Evolutionary conservation across 2,329 filamentous ascomycete species (phyloP).

Genomic region (Neonectria hederae): DNA sequence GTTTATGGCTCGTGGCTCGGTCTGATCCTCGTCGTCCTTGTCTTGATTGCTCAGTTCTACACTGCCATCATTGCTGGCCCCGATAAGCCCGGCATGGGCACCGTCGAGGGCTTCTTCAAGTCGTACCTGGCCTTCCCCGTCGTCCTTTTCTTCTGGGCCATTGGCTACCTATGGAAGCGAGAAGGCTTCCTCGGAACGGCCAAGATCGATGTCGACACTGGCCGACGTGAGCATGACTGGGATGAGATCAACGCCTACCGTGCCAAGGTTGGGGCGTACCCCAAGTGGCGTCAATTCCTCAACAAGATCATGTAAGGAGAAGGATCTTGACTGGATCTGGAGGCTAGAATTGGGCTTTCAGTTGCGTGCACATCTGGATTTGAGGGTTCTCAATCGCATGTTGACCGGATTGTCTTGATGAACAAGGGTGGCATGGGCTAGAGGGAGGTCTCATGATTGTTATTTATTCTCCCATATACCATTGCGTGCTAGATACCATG

Average conservation of each 20-base stretch:
- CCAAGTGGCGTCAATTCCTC: conserved; percentile 58
- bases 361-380: conserved; percentile 4
- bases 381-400: not conserved
- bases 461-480: conserved; percentile 28
- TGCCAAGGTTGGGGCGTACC: conserved; percentile 59
- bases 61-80: conserved; percentile 55
- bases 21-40: conserved; percentile 64
- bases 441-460: not conserved
- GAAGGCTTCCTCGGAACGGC: conserved; percentile 65
- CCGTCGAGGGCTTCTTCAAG: conserved; percentile 64
- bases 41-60: conserved; percentile 66
- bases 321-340: not conserved
- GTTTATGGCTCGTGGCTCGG: conserved; percentile 72
- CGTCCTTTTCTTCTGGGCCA: conserved; percentile 64
- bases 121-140: conserved; percentile 64
- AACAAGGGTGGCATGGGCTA: conserved; percentile 1
- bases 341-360: not conserved
- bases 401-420: conserved; percentile 2
- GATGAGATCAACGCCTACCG: conserved; percentile 67
- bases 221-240: conserved; percentile 73
- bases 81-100: conserved; percentile 47
- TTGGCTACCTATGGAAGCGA: conserved; percentile 73
- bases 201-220: conserved; percentile 75
- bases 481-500: conserved; percentile 33
- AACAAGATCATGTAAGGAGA: conserved; percentile 50